A percentile compares a stretch with the other conserved stretches of the same genome.
Evolutionary conservation across 176 grass and related monocot genomes (phyloP).

Genomic region (Pontederia crassipes): DNA sequence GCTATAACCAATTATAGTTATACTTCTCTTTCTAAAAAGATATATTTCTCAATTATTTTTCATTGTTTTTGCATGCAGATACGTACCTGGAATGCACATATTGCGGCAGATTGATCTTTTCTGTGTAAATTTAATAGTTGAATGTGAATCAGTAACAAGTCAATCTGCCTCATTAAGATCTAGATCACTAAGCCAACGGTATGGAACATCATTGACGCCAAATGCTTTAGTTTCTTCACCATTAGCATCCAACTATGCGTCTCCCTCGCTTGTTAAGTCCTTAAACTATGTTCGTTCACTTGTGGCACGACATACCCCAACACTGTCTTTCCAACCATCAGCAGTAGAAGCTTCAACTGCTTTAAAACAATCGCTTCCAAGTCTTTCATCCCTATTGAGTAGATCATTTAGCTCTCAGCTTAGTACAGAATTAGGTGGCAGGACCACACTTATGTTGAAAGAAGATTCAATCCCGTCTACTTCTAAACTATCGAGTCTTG

Average conservation of each 20-base stretch:
- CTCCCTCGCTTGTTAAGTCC: conserved; percentile 82
- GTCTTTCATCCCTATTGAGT: conserved; percentile 55
- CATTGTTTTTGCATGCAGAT: conserved; percentile 34
- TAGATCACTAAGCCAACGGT: conserved; percentile 23
- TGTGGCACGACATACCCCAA: conserved; percentile 83
- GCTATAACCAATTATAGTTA: neutral
- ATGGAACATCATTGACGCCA: conserved; percentile 31
- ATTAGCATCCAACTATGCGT: conserved; percentile 56
- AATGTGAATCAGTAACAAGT: conserved; percentile 56
- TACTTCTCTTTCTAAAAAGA: too few relatives aligned
- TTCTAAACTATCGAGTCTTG: conserved; percentile 39
- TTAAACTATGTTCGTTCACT: conserved; percentile 89
- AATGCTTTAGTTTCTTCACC: conserved; percentile 40
- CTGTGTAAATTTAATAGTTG: conserved; percentile 76
- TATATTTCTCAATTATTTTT: neutral
- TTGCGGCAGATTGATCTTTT: conserved; percentile 87
- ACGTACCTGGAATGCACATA: conserved; percentile 74
- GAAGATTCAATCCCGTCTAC: conserved; percentile 34
- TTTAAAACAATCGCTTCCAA: conserved; percentile 68
- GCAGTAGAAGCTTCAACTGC: conserved; percentile 27
- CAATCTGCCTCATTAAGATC: conserved; percentile 30
- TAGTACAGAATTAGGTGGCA: conserved; percentile 54
- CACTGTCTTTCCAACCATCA: conserved; percentile 68
- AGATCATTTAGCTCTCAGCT: conserved; percentile 58
- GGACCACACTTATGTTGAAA: conserved; percentile 49